These are phyloP conservation scores for Calendula officinalis DNA, from an alignment of 129 eudicot species.

Conservation along the genomic window DNA sequence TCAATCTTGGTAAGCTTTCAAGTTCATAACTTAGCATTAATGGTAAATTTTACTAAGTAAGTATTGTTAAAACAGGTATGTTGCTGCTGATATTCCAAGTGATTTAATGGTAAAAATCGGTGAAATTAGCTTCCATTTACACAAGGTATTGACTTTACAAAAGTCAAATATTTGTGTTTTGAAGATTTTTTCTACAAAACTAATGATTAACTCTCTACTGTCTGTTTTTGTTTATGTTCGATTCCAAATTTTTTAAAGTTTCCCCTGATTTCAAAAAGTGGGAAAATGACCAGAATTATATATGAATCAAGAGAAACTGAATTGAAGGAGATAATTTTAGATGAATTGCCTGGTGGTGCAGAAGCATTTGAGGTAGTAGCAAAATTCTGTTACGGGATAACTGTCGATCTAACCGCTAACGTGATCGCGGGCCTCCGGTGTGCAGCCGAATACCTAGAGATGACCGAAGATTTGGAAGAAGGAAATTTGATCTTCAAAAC, in stretches of 20 bases:
- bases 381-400: constrained; percentile 83
- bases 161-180: not conserved
- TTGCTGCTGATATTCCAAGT: constrained; percentile 82
- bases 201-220: constrained; percentile 11
- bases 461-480: constrained; percentile 97
- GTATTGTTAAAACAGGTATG: constrained; percentile 46
- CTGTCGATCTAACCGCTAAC: constrained; percentile 67
- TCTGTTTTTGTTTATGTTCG: constrained; percentile 5
- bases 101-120: constrained; percentile 80
- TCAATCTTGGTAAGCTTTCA: constrained; percentile 70
- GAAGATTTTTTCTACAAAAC: not conserved
- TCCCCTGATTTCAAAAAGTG: constrained; percentile 83
- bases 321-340: constrained; percentile 46
- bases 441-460: constrained; percentile 87
- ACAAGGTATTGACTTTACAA: constrained; percentile 57
- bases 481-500: constrained; percentile 86
- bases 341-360: constrained; percentile 80
- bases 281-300: constrained; percentile 69
- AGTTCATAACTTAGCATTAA: not conserved
- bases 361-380: constrained; percentile 90
- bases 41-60: not conserved
- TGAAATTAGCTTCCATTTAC: constrained; percentile 79
- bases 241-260: constrained; percentile 30
- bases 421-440: constrained; percentile 75
- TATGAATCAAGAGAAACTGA: constrained; percentile 59